These are phyloP conservation scores for Lactuca saligna DNA, from an alignment of 129 eudicot genomes.

Conservation along the genomic window DNA sequence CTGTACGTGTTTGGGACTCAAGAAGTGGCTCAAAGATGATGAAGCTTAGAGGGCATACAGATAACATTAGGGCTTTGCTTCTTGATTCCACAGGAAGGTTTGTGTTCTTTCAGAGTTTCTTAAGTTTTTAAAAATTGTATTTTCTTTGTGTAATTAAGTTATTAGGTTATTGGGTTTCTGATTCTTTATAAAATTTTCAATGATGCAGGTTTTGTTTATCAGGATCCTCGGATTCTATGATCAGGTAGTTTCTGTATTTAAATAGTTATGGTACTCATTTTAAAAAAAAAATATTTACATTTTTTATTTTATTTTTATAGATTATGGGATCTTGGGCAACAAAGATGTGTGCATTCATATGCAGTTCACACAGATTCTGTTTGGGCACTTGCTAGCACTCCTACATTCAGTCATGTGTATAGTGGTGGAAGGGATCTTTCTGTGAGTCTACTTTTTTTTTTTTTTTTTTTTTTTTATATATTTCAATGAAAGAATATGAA, in stretches of 20 bases:
- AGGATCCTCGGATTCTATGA: slow-evolving; percentile 99
- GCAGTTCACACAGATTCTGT: slow-evolving; percentile 99
- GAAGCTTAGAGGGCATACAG: slow-evolving; percentile 98
- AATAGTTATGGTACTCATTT: slow-evolving; percentile 5
- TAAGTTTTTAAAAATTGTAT: neutral
- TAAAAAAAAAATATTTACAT: neutral
- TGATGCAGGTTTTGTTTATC: slow-evolving; percentile 82
- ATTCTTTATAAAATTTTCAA: slow-evolving; percentile 20
- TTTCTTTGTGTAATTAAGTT: neutral
- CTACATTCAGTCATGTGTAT: slow-evolving; percentile 90
- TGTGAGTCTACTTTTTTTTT: slow-evolving; percentile 48
- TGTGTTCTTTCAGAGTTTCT: slow-evolving; percentile 29
- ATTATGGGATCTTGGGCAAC: slow-evolving; percentile 99
- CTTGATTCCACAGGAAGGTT: slow-evolving; percentile 96
- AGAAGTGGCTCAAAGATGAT: slow-evolving; percentile 89
- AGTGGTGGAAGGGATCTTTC: slow-evolving; percentile 98
- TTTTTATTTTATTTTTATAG: slow-evolving; percentile 32
- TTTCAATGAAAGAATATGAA: neutral
- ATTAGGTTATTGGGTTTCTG: slow-evolving; percentile 12
- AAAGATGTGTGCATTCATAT: slow-evolving; percentile 92
- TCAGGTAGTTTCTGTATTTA: slow-evolving; percentile 50
- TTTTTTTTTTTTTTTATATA: slow-evolving; percentile 19
- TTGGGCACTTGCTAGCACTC: slow-evolving; percentile 98
- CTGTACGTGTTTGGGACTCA: slow-evolving; percentile 97
- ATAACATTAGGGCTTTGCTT: slow-evolving; percentile 82